Evolutionary conservation across 2,329 filamentous ascomycete genomes (phyloP), one percentile per base, ranked within the genome.

Genomic region (Fusarium penzigii): DNA sequence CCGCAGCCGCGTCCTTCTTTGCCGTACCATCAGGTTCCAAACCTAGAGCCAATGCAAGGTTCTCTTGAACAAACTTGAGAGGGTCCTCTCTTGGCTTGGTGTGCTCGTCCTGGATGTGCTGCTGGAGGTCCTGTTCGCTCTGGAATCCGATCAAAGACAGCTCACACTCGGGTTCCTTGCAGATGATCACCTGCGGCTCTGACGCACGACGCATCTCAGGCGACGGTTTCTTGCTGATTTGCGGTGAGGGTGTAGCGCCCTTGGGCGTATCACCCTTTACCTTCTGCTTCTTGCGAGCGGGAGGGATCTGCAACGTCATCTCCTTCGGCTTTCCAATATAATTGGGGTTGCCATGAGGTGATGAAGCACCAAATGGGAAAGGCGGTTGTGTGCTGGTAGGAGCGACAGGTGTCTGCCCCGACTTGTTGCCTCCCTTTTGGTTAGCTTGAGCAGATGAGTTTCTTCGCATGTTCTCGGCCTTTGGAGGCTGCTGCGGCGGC

Each of bases 51-150:
- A 72, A 57, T 1, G 78, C 76, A 34, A 86, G 64, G 43, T 74
- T 77, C 46, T 84, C 81, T 45, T 73, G 62, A 14, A 75, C 70
- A 62, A 79, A 87, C 57, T 78, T 79, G 50, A 76, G 41, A 3
- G 84, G 83, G 52, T 87, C 71, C 55, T 82, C 73, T 40, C 73
- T 70, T 6, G 83, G 83, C 63, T 78, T 80, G 17, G 76, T 69
- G 58, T 87, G 84, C 64, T 86, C 83, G 51, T 86, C 80, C n/a
- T 81, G 73, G 8, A 77, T 68, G 61, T 87, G 84, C 11, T 69
- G 64, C 48, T 78, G 75, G 44, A 79, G 72, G 12, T 77, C 76
- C 57, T 85, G 80, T 56, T 86, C 79, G 7, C 70, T 82, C 2
- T 75, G 62, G 58, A 86, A 86, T 0, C 76, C 79, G 12, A 73